phyloP scores from a whole-genome alignment of 306 rosid genomes.

The Betula pendula region DNA sequence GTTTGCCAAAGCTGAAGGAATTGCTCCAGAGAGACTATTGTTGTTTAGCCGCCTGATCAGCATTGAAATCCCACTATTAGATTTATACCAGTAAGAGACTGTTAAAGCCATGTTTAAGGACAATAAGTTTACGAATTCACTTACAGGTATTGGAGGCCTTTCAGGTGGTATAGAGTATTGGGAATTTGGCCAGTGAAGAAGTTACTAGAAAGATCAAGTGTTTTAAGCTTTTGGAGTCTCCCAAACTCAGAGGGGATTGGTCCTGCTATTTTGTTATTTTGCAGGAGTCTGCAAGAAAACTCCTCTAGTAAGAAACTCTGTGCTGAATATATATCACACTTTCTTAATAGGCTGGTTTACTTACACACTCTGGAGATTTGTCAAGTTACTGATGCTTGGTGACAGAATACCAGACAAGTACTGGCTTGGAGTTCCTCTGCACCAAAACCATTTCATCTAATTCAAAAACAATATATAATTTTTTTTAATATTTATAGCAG shows the following conservation, averaged over 20 bases:
- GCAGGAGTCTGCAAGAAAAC: slow-evolving; percentile 56
- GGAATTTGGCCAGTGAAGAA: slow-evolving; percentile 74
- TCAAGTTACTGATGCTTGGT: slow-evolving; percentile 79
- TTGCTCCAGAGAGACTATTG: slow-evolving; percentile 69
- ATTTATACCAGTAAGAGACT: background rate
- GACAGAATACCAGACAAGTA: slow-evolving; percentile 79
- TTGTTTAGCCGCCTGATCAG: slow-evolving; percentile 78
- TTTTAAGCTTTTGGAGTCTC: slow-evolving; percentile 69
- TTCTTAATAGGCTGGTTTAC: slow-evolving; percentile 28
- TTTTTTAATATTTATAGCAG: slow-evolving; percentile 3
- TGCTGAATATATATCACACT: background rate
- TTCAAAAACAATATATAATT: background rate
- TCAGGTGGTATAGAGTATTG: slow-evolving; percentile 56
- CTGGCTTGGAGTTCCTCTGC: slow-evolving; percentile 85
- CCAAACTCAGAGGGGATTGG: slow-evolving; percentile 75
- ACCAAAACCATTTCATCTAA: slow-evolving; percentile 16
- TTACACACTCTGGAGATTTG: slow-evolving; percentile 73
- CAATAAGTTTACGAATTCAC: slow-evolving; percentile 33
- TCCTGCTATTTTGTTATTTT: slow-evolving; percentile 80
- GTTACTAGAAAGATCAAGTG: slow-evolving; percentile 90
- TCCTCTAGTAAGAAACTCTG: slow-evolving; percentile 4
- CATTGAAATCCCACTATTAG: slow-evolving; percentile 40
- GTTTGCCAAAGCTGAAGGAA: slow-evolving; percentile 83
- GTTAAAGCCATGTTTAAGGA: background rate
- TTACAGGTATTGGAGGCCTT: slow-evolving; percentile 79